Evolutionary conservation across 805 yeast genomes (phyloP).

Genomic region (Candida adriatica): DNA sequence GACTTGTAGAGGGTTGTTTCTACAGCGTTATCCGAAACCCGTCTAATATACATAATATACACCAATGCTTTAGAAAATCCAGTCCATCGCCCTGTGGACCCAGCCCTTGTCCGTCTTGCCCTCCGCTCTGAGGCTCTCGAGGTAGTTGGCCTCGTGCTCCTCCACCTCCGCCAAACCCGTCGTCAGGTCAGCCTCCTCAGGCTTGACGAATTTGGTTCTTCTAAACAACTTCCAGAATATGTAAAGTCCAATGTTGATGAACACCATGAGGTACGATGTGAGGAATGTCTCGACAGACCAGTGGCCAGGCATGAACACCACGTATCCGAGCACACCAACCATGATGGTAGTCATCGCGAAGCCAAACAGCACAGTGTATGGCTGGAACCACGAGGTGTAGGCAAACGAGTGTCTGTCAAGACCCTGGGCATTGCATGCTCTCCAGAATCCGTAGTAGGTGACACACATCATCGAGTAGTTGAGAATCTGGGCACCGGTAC

Average conservation of each 20-base stretch:
- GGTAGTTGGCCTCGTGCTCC: conserved; percentile 38
- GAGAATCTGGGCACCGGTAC: conserved; percentile 60
- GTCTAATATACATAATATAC: too few relatives aligned
- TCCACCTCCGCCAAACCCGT: conserved; percentile 52
- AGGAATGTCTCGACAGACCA: conserved; percentile 63
- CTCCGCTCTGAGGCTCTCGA: conserved; percentile 10
- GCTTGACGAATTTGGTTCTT: conserved; percentile 38
- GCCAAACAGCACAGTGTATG: conserved; percentile 49
- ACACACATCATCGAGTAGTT: conserved; percentile 52
- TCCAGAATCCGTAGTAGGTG: conserved; percentile 57
- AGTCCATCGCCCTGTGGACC: conserved; percentile 7
- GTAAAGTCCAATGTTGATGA: conserved; percentile 41
- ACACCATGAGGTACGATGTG: conserved; percentile 68
- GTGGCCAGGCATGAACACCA: conserved; percentile 60
- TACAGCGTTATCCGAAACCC: too few relatives aligned
- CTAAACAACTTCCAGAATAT: conserved; percentile 41
- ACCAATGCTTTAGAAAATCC: conserved; percentile 13
- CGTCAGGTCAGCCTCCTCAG: conserved; percentile 45
- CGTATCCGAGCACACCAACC: conserved; percentile 61
- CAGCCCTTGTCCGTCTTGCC: conserved; percentile 20
- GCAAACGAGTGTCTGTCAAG: conserved; percentile 33
- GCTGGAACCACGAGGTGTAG: conserved; percentile 53
- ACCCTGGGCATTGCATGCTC: conserved; percentile 50
- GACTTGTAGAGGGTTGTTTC: too few relatives aligned
- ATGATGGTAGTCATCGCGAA: conserved; percentile 37